Evolutionary conservation across 352 stramenopile genomes (phyloP).

Genomic region (Phytophthora kernoviae): DNA sequence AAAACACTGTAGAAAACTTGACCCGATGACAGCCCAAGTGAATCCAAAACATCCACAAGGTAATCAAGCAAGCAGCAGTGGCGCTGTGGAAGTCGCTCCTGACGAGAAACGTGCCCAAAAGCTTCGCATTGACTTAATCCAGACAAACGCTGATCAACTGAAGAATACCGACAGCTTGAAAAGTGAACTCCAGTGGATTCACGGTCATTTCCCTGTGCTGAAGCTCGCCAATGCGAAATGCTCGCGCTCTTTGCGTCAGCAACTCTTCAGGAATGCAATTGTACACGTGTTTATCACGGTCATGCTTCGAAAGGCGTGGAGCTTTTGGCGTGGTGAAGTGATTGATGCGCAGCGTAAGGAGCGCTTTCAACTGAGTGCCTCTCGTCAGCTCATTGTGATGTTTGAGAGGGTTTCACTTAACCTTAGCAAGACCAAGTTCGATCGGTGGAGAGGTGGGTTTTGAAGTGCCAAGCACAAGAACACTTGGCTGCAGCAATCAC

Average conservation of each 20-base stretch:
- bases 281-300: slow-evolving; percentile 28
- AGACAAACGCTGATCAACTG: slow-evolving; percentile 10
- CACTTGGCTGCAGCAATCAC: slow-evolving; percentile 37
- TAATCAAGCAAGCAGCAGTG: slow-evolving; percentile 19
- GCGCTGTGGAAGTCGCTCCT: neutral
- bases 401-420: slow-evolving; percentile 26
- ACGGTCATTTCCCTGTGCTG: slow-evolving; percentile 58
- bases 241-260: slow-evolving; percentile 43
- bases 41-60: neutral
- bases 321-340: slow-evolving; percentile 38
- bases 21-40: slow-evolving; percentile 12
- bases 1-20: slow-evolving; percentile 20
- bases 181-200: slow-evolving; percentile 67
- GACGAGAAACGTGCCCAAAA: slow-evolving; percentile 12
- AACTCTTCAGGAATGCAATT: slow-evolving; percentile 48
- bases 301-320: slow-evolving; percentile 26
- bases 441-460: slow-evolving; percentile 22
- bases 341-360: slow-evolving; percentile 29
- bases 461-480: slow-evolving; percentile 31
- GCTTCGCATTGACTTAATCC: slow-evolving; percentile 17
- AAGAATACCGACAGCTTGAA: slow-evolving; percentile 26
- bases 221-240: slow-evolving; percentile 52
- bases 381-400: slow-evolving; percentile 28
- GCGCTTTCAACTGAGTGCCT: slow-evolving; percentile 29
- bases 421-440: slow-evolving; percentile 19